Percentiles rank a stretch among this genome's conserved stretches.
These are phyloP conservation scores for Chrysosporium keratinophilum DNA, from an alignment of 2,329 filamentous ascomycete genomes.

Conservation along the genomic window DNA sequence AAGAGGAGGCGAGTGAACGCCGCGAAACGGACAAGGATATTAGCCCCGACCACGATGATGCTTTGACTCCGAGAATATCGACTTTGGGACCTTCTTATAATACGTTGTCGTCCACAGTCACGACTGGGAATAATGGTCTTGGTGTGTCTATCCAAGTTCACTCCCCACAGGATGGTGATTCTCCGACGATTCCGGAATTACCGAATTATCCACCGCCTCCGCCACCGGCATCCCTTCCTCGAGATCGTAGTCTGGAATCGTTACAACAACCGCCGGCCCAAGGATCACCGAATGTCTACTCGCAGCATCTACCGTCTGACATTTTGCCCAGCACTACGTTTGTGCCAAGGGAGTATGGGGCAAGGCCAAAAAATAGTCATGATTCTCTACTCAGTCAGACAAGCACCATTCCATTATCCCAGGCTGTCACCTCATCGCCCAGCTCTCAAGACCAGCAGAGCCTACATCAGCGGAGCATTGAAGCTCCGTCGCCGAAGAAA, in stretches of 20 bases:
- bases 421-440: conserved; percentile 28
- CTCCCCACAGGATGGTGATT: conserved; percentile 23
- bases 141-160: conserved; percentile 38
- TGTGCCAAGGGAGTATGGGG: conserved; percentile 13
- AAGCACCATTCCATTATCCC: conserved; percentile 24
- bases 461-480: conserved; percentile 19
- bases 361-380: conserved; percentile 28
- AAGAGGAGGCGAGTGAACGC: conserved; percentile 7
- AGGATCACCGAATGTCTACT: conserved; percentile 22
- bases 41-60: conserved; percentile 16
- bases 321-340: conserved; percentile 13
- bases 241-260: not conserved
- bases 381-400: conserved; percentile 28
- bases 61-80: conserved; percentile 22
- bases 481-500: conserved; percentile 15
- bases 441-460: conserved; percentile 30
- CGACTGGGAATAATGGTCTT: conserved; percentile 28
- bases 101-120: not conserved
- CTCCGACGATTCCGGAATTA: conserved; percentile 24
- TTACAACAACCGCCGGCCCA: conserved; percentile 12
- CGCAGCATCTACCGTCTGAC: conserved; percentile 13
- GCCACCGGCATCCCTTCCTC: conserved; percentile 28
- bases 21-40: not conserved
- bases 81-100: conserved; percentile 13
- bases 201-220: conserved; percentile 41